phyloP scores from a whole-genome alignment of 2,329 filamentous ascomycete genomes.

The Colletotrichum costaricense region DNA sequence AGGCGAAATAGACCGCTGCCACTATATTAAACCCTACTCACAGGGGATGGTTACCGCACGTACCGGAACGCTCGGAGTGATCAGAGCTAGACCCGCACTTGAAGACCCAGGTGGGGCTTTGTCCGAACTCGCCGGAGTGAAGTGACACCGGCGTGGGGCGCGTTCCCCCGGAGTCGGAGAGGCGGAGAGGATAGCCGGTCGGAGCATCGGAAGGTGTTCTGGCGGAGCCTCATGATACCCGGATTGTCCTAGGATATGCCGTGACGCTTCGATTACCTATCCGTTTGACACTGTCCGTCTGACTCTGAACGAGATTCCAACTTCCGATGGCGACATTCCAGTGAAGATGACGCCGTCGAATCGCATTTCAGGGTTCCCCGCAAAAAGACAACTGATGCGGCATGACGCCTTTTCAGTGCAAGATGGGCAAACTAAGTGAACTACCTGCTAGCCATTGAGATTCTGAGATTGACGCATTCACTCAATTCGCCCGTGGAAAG shows the following conservation, averaged over 20 bases:
- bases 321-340: slow-evolving; percentile 22
- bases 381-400: background rate
- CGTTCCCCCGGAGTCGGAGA: background rate
- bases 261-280: background rate
- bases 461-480: background rate
- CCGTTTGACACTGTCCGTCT: background rate
- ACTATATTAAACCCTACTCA: background rate
- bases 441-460: background rate
- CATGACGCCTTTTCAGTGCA: slow-evolving; percentile 23
- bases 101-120: background rate
- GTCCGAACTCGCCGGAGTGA: background rate
- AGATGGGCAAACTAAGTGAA: slow-evolving; percentile 8
- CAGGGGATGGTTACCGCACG: background rate
- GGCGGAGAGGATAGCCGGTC: background rate
- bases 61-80: background rate
- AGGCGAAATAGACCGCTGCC: background rate
- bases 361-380: slow-evolving; percentile 26
- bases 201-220: background rate
- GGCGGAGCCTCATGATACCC: background rate
- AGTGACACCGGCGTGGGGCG: background rate
- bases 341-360: slow-evolving; percentile 16
- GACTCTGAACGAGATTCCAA: background rate
- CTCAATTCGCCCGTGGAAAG: background rate
- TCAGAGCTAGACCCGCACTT: too few species aligned
- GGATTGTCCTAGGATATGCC: too few species aligned